A percentile compares a stretch with the other conserved stretches of the same genome.
Conservation (phyloP, 441 rosid species). For the Populus trichocarpa region DNA sequence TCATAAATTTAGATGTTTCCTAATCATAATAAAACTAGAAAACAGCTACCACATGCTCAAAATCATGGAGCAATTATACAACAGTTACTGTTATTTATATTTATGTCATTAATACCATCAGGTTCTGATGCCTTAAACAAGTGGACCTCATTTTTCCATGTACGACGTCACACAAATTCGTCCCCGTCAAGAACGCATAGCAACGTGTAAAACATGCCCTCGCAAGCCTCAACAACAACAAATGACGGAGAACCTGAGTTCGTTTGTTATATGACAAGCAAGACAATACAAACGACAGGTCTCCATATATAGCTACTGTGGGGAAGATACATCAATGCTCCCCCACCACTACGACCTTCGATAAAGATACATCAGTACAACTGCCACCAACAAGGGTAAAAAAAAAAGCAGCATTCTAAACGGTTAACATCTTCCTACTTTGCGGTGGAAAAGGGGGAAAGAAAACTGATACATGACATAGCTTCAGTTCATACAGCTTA, state of each 20-base stretch:
- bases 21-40: neutral
- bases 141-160: neutral
- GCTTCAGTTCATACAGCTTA: slow-evolving; percentile 27
- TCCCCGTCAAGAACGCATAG: too few species aligned
- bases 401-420: slow-evolving; percentile 33
- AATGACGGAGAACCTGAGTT: neutral
- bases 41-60: too few species aligned
- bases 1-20: neutral
- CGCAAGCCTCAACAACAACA: neutral
- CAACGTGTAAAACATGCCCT: neutral
- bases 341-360: slow-evolving; percentile 17
- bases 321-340: slow-evolving; percentile 22
- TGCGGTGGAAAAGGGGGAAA: slow-evolving; percentile 17
- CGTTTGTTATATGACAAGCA: slow-evolving; percentile 15
- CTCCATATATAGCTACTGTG: slow-evolving; percentile 26
- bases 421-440: slow-evolving; percentile 44
- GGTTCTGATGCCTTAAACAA: neutral
- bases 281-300: slow-evolving; percentile 25
- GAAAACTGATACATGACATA: slow-evolving; percentile 54
- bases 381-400: neutral
- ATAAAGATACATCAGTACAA: slow-evolving; percentile 27
- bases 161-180: too few species aligned
- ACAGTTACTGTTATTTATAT: neutral
- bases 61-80: too few species aligned
- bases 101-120: neutral